Percentiles rank a stretch among this genome's conserved stretches.
Conservation (phyloP, 768 basidiomycete genomes). For the Termitomyces sp. region DNA sequence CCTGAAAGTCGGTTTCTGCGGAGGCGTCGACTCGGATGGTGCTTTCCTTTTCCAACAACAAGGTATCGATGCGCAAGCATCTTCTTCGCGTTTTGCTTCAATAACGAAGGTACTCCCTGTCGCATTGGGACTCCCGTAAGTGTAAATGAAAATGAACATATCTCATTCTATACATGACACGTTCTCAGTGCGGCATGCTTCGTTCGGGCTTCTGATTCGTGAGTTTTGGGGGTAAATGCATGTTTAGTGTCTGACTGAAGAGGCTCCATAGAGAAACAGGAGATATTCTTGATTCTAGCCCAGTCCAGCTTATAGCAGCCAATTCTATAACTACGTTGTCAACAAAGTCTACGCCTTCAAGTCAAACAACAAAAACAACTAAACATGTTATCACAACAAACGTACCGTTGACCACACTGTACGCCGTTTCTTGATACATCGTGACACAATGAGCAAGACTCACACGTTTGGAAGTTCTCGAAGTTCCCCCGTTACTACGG, state of each 20-base stretch:
- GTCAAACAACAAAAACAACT: too few relatives aligned
- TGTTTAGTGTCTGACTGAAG: background rate
- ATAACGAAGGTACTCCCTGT: background rate
- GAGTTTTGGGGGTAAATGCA: background rate
- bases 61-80: background rate
- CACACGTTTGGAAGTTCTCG: too few relatives aligned
- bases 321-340: too few relatives aligned
- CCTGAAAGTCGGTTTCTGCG: background rate
- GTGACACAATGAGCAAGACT: too few relatives aligned
- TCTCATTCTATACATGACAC: background rate
- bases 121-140: background rate
- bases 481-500: too few relatives aligned
- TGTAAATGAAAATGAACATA: background rate
- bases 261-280: background rate
- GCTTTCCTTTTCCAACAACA: background rate
- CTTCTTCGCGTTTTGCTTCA: background rate
- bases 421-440: too few relatives aligned
- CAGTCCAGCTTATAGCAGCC: background rate
- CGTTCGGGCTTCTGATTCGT: background rate
- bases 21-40: background rate
- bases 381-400: too few relatives aligned
- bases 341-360: too few relatives aligned
- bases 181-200: background rate
- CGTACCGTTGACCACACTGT: too few relatives aligned
- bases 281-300: background rate